A percentile compares a stretch with the other conserved stretches of the same genome.
phyloP scores from a whole-genome alignment of 2,329 filamentous ascomycete genomes.

The Grosmannia serpens region DNA sequence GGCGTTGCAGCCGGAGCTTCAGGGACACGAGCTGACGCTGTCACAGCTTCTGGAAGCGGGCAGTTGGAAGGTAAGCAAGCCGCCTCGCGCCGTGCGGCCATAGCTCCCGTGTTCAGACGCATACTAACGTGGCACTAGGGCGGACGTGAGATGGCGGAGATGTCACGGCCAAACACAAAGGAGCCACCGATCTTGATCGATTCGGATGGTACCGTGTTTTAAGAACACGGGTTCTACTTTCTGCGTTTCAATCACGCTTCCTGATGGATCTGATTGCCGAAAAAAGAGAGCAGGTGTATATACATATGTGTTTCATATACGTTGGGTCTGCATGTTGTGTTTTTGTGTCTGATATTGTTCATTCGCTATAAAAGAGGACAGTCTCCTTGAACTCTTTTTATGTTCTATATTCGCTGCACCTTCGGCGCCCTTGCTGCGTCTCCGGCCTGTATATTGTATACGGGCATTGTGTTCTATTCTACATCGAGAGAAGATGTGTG shows the following conservation, averaged over 20 bases:
- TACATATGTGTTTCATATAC: background rate
- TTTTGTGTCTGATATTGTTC: background rate
- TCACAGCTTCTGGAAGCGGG: slow-evolving; percentile 91
- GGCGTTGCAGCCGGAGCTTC: slow-evolving; percentile 49
- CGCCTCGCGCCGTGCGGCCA: background rate
- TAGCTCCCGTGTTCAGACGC: too few species aligned
- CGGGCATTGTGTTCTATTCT: background rate
- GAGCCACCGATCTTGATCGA: slow-evolving; percentile 93
- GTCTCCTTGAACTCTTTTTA: background rate
- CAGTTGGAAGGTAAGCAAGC: slow-evolving; percentile 81
- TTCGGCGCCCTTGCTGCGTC: background rate
- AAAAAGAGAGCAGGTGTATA: background rate
- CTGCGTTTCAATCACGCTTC: background rate
- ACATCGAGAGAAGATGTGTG: background rate
- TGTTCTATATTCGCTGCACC: background rate
- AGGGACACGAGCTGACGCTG: slow-evolving; percentile 61
- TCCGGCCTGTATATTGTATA: background rate
- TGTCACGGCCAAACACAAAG: slow-evolving; percentile 90
- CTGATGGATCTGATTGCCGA: background rate
- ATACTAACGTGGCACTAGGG: slow-evolving; percentile 38
- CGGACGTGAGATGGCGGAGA: slow-evolving; percentile 89
- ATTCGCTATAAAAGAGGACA: background rate
- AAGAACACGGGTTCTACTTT: background rate
- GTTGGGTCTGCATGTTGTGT: background rate
- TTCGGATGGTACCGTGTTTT: slow-evolving; percentile 90